phyloP scores from a whole-genome alignment of 2,329 filamentous ascomycete genomes.

The Penicillium hesseltinei region DNA sequence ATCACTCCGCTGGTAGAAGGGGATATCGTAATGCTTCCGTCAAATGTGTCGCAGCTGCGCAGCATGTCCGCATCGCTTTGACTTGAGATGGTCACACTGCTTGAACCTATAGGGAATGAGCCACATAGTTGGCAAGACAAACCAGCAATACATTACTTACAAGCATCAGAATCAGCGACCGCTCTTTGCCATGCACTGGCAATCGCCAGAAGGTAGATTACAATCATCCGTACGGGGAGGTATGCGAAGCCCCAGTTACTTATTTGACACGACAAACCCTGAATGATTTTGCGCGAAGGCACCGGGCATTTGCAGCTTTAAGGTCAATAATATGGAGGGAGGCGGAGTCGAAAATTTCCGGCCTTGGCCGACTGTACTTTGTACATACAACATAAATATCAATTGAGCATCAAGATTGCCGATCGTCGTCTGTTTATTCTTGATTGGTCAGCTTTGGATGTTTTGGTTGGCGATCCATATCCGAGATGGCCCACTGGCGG shows the following conservation, averaged over 20 bases:
- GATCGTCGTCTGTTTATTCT: not conserved
- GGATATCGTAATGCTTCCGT: slow-evolving; percentile 41
- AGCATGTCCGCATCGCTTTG: slow-evolving; percentile 32
- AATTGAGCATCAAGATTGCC: not conserved
- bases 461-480: not conserved
- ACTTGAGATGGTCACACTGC: slow-evolving; percentile 44
- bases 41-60: slow-evolving; percentile 40
- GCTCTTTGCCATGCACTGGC: slow-evolving; percentile 11
- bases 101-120: slow-evolving; percentile 37
- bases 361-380: not conserved
- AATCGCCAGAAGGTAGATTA: not conserved
- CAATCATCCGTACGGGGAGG: slow-evolving; percentile 2
- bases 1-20: slow-evolving; percentile 41
- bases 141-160: not conserved
- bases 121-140: not conserved
- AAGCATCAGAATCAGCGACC: slow-evolving; percentile 7
- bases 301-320: not conserved
- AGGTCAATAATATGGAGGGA: not conserved
- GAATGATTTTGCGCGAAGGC: not conserved
- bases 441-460: not conserved
- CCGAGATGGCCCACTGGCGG: not conserved
- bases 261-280: not conserved
- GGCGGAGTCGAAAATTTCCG: slow-evolving; percentile 3
- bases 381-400: not conserved
- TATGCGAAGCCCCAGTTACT: not conserved